Evolutionary conservation across 1,284 basidiomycete species (phyloP).

Genomic region (Macrocystidia cucumis): DNA sequence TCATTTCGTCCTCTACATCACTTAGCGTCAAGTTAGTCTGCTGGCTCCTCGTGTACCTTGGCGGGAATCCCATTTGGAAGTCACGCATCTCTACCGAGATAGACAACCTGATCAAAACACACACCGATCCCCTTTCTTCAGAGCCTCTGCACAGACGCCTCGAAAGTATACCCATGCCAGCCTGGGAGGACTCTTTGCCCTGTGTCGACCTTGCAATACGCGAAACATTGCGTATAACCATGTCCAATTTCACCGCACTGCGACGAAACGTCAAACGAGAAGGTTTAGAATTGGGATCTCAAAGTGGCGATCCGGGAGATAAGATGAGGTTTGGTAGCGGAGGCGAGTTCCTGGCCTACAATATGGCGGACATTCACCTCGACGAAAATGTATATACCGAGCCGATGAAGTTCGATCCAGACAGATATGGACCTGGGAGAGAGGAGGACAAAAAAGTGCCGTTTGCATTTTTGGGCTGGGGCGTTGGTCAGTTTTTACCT

Average conservation of each 20-base stretch:
- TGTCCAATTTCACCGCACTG: conserved; percentile 11
- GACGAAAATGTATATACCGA: conserved; percentile 25
- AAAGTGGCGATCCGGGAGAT: conserved; percentile 13
- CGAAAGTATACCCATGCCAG: conserved; percentile 19
- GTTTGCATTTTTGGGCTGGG: conserved; percentile 27
- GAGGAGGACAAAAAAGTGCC: conserved; percentile 21
- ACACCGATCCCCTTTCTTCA: conserved; percentile 14
- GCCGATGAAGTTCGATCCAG: conserved; percentile 25
- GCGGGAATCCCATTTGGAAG: conserved; percentile 20
- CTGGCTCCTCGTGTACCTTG: conserved; percentile 23
- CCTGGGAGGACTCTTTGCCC: conserved; percentile 28
- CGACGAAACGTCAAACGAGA: conserved; percentile 16
- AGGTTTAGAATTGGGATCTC: conserved; percentile 12
- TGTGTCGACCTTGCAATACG: conserved; percentile 23
- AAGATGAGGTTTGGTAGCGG: conserved; percentile 12
- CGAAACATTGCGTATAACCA: conserved; percentile 23
- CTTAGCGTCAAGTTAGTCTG: conserved; percentile 13
- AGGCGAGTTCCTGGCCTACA: conserved; percentile 24
- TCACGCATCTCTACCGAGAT: conserved; percentile 16
- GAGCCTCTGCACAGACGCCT: conserved; percentile 22
- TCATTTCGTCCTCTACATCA: not conserved
- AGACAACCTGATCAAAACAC: conserved; percentile 15
- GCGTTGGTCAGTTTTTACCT: conserved; percentile 21
- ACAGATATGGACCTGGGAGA: conserved; percentile 16
- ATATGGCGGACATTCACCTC: conserved; percentile 21